Base-by-base conservation (phyloP, 2,329 filamentous ascomycete species). In the Cyphellophora europaea region DNA sequence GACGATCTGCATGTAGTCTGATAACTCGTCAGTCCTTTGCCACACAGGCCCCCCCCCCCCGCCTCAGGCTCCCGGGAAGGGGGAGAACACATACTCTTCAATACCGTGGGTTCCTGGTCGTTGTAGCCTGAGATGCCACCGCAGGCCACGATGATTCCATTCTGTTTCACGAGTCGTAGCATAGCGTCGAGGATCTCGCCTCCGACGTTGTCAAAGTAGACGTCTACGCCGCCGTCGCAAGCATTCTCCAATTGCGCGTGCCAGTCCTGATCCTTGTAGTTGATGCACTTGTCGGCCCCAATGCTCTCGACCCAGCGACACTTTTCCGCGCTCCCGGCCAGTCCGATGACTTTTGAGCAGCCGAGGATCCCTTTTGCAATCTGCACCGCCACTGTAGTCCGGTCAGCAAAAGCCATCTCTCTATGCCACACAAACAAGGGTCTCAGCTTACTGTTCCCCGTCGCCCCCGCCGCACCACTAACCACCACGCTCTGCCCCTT, bases 401-500 rank as follows among this genome's bases (percentile, higher is more conserved):
- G 11, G 79, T n/a, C n/a, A n/a, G n/a, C n/a, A n/a, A n/a, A n/a
- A n/a, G n/a, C n/a, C n/a, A n/a, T n/a, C n/a, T 79, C 45, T 87
- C 83, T 60, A 87, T 14, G 14, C 19, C 19, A 82, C 1, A 80
- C 82, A 0, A 74, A 82, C 3, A 88, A n/a, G n/a, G n/a, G n/a
- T n/a, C n/a, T n/a, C n/a, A n/a, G n/a, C n/a, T 73, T n/a, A n/a
- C n/a, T n/a, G 50, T 72, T 80, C 2, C 83, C 83, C 0, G 82
- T 88, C 0, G 82, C 83, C 2, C 83, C 83, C 0, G 83, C 83
- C 2, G 83, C 83, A 5, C 81, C 82, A 11, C 76, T 82, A 0
- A 89, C 78, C 4, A 88, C 80, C 1, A 89, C 80, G 3, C 79
- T 76, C 45, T 88, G 79, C 4, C 81, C 81, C 2, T 69, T 56